A percentile compares a stretch with the other conserved stretches of the same genome.
Evolutionary conservation across 2,329 filamentous ascomycete species (phyloP).

Genomic region (Chrysosphaeria jannelii): DNA sequence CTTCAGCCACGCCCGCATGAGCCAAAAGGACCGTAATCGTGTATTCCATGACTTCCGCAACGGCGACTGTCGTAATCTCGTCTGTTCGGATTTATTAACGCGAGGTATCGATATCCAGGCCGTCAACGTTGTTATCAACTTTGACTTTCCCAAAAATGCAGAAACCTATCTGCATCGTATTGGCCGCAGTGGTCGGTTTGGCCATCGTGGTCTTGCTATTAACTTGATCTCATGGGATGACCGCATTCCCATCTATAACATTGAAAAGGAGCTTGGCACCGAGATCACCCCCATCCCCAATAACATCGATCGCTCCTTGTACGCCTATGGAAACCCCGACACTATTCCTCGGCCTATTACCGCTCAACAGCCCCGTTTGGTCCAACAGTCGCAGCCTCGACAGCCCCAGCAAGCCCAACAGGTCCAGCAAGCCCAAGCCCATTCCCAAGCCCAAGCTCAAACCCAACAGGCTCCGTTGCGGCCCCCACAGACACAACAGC

Average conservation of each 20-base stretch:
- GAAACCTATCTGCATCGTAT: constrained; percentile 97
- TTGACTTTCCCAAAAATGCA: constrained; percentile 97
- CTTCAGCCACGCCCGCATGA: constrained; percentile 96
- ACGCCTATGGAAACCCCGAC: constrained; percentile 92
- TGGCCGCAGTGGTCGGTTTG: constrained; percentile 87
- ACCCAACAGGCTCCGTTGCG: background rate
- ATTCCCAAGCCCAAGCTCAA: background rate
- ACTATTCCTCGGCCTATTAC: constrained; percentile 62
- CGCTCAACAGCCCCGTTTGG: constrained; percentile 10
- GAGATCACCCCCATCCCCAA: constrained; percentile 92
- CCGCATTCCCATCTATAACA: constrained; percentile 94
- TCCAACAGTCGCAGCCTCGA: background rate
- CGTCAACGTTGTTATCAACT: constrained; percentile 99
- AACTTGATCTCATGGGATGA: constrained; percentile 99
- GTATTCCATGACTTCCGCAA: constrained; percentile 99
- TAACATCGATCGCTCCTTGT: constrained; percentile 88
- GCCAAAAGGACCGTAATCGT: constrained; percentile 84
- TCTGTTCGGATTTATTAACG: constrained; percentile 89
- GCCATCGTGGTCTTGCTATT: constrained; percentile 87
- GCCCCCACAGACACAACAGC: constrained; percentile 1
- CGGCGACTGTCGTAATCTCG: constrained; percentile 87
- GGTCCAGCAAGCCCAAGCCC: background rate
- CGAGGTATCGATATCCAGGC: constrained; percentile 98
- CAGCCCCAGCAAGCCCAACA: too few species aligned
- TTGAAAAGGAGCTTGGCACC: constrained; percentile 86